These are phyloP conservation scores for Daldinia childiae DNA, from an alignment of 495 filamentous ascomycete species.

Conservation along the genomic window DNA sequence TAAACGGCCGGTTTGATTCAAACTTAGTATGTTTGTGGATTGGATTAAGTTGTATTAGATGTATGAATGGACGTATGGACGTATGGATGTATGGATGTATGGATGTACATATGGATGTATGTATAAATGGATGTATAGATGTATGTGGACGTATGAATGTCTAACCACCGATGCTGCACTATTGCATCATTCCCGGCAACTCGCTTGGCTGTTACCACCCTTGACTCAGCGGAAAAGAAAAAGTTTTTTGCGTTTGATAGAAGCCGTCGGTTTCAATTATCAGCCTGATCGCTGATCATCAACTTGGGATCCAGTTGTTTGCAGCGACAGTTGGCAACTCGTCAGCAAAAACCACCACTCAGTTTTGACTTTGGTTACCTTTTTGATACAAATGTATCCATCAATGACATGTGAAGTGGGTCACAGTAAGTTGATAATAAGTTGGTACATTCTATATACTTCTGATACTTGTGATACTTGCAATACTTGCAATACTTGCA, in stretches of 20 bases:
- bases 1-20: not conserved
- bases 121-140: not conserved
- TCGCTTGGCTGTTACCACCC: not conserved
- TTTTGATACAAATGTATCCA: constrained; percentile 12
- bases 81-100: not conserved
- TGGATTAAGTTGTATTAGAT: not conserved
- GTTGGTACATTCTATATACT: not conserved
- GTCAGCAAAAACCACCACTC: constrained; percentile 9
- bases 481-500: not conserved
- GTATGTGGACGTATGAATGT: not conserved
- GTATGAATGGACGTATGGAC: not conserved
- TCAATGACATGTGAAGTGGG: constrained; percentile 45
- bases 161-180: constrained; percentile 18
- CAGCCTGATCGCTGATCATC: constrained; percentile 39
- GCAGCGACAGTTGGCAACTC: constrained; percentile 37
- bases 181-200: constrained; percentile 41
- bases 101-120: not conserved
- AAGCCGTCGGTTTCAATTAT: constrained; percentile 29
- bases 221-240: constrained; percentile 25
- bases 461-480: too few species aligned
- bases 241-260: constrained; percentile 18
- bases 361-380: not conserved
- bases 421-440: constrained; percentile 7
- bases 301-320: constrained; percentile 39
- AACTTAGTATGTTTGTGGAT: not conserved